Conservation (phyloP, 2,329 filamentous ascomycete genomes). For the Epichloe hybrida region DNA sequence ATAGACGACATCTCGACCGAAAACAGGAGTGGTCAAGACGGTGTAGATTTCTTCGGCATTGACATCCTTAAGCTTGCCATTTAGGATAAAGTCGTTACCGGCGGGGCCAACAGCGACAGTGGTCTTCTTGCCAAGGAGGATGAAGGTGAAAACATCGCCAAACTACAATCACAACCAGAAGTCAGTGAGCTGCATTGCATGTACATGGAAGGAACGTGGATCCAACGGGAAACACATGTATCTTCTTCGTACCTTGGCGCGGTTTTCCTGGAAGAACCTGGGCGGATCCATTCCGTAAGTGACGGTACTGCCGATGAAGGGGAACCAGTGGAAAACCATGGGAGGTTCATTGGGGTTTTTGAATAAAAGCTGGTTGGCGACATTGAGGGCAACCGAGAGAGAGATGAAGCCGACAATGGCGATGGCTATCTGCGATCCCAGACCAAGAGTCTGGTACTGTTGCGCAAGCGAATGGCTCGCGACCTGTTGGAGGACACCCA, state of each 20-base stretch:
- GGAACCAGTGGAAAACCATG: conserved; percentile 69
- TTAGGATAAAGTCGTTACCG: conserved; percentile 84
- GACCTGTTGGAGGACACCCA: conserved; percentile 43
- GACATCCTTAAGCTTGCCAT: conserved; percentile 80
- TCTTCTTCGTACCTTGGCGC: conserved; percentile 51
- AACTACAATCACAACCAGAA: conserved; percentile 43
- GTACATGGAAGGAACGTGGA: background rate
- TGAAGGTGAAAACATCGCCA: conserved; percentile 80
- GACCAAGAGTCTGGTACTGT: conserved; percentile 34
- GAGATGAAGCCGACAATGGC: conserved; percentile 30
- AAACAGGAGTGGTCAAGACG: conserved; percentile 57
- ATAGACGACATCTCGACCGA: conserved; percentile 78
- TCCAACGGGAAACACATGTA: too few relatives aligned
- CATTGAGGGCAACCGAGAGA: conserved; percentile 59
- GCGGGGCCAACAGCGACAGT: conserved; percentile 71
- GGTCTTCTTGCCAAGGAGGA: conserved; percentile 78
- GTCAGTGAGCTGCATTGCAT: background rate
- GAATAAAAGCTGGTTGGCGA: conserved; percentile 65
- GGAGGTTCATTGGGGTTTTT: conserved; percentile 73
- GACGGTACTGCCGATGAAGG: conserved; percentile 78
- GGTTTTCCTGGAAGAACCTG: conserved; percentile 65
- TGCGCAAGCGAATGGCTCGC: conserved; percentile 35
- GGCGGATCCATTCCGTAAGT: conserved; percentile 93
- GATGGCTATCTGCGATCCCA: conserved; percentile 33
- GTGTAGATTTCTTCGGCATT: conserved; percentile 85